Percentiles rank a stretch among this genome's conserved stretches.
Evolutionary conservation across 208 protist genomes (phyloP).

Genomic region (Trichomonas tenax): DNA sequence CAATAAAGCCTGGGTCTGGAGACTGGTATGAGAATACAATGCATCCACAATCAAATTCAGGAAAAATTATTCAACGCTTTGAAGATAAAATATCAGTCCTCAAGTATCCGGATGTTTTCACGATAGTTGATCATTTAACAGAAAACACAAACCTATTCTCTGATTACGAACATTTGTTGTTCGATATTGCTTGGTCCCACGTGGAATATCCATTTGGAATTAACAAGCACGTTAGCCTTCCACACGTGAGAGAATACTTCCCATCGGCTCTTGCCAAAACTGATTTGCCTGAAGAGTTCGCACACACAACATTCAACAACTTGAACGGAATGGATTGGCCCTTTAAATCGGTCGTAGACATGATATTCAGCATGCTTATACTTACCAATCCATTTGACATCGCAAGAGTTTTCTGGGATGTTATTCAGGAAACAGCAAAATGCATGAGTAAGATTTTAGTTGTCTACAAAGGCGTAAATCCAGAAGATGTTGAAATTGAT

Average conservation of each 20-base stretch:
- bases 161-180: background rate
- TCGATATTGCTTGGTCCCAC: background rate
- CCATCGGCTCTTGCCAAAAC: background rate
- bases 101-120: background rate
- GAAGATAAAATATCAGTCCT: background rate
- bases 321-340: background rate
- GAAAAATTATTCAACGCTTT: background rate
- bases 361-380: background rate
- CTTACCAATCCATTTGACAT: background rate
- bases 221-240: background rate
- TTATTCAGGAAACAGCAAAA: slow-evolving; percentile 5
- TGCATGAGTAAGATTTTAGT: background rate
- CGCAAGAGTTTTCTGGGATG: background rate
- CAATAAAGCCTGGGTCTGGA: background rate
- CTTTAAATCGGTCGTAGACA: background rate
- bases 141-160: background rate
- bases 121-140: background rate
- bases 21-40: background rate
- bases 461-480: background rate
- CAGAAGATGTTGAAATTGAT: slow-evolving; percentile 18
- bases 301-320: background rate
- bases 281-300: background rate
- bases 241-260: background rate
- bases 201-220: background rate
- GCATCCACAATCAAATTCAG: background rate